phyloP scores from a whole-genome alignment of 352 stramenopile species.

The Globisporangium cylindrosporum region DNA sequence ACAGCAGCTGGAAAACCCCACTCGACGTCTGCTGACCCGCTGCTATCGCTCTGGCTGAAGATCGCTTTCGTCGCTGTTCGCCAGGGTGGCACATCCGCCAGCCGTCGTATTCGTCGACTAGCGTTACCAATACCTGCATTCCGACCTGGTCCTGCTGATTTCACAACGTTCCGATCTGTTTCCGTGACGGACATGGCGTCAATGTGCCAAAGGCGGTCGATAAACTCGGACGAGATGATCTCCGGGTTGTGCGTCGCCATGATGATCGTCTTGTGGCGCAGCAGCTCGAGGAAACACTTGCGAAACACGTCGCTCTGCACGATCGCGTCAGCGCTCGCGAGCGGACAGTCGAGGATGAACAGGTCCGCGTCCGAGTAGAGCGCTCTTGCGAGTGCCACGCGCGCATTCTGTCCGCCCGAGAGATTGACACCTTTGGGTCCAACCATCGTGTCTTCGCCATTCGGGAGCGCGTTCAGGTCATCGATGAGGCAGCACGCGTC shows the following conservation, averaged over 20 bases:
- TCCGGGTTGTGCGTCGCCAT: constrained; percentile 91
- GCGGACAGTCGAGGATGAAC: constrained; percentile 34
- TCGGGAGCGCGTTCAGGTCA: constrained; percentile 34
- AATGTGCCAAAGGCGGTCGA: constrained; percentile 32
- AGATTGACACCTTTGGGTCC: constrained; percentile 19
- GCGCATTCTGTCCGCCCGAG: constrained; percentile 31
- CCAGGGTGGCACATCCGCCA: constrained; percentile 36
- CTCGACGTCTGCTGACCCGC: background rate
- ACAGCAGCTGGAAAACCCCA: background rate
- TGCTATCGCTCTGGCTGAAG: background rate
- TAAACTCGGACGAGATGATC: constrained; percentile 37
- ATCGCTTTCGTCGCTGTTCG: constrained; percentile 1
- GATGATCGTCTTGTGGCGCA: constrained; percentile 59
- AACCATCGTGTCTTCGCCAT: constrained; percentile 35
- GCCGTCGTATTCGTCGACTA: constrained; percentile 17
- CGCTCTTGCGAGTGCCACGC: constrained; percentile 36
- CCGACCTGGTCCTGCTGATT: too few species aligned
- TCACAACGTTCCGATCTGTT: constrained; percentile 16
- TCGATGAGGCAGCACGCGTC: constrained; percentile 46
- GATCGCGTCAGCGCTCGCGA: constrained; percentile 31
- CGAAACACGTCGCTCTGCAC: constrained; percentile 45
- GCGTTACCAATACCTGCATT: background rate
- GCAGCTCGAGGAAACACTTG: constrained; percentile 36
- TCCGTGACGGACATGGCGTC: constrained; percentile 24
- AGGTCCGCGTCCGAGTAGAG: constrained; percentile 37